Base-by-base conservation (phyloP, 768 basidiomycete genomes). In the Lentinula edodes region DNA sequence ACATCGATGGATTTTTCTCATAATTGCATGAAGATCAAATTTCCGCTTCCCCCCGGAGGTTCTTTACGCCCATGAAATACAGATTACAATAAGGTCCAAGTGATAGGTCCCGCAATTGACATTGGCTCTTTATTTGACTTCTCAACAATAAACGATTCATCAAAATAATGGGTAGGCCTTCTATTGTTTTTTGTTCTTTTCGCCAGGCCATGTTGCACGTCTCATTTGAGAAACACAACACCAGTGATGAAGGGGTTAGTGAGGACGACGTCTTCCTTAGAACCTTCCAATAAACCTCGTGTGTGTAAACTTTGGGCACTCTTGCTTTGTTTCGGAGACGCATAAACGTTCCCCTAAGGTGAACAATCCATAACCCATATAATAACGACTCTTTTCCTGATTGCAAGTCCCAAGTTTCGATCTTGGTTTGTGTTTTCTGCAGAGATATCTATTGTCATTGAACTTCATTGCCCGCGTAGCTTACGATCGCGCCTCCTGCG, bases 141-240 rank as follows among this genome's bases (percentile, higher is more conserved):
- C 36, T 57, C 28, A n/a, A 58, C 56, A 58, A 58, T 58, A 58
- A 58, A 34, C n/a, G 28, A 43, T 23, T 10, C 41, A 45, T n/a
- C 56, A 39, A 9, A 28, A 32, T 9, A 28, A 15, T 42, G 42
- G 20, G 23, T 43, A 18, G 23, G 39, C 34, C n/a, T 18, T 57
- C 20, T 58, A 58, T 58, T 58, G 56, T 58, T 42, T 58, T 58
- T 58, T 58, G 36, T 41, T 34, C 15, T 54, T 58, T 36, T 12
- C 28, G 56, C 5, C 54, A 42, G n/a, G n/a, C 9, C 52, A 28
- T 28, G 28, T 3, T 28, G 32, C 41, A 39, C 13, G 6, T 15
- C 28, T 13, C 38, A 16, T 35, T 9, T 13, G 5, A 58, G 56
- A 16, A 58, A 13, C 28, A 28, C 28, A 28, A 28, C 28, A 28